A percentile compares a stretch with the other conserved stretches of the same genome.
These are phyloP conservation scores for Hansenula anomala DNA, from an alignment of 1,139 yeast genomes.

Conservation along the genomic window DNA sequence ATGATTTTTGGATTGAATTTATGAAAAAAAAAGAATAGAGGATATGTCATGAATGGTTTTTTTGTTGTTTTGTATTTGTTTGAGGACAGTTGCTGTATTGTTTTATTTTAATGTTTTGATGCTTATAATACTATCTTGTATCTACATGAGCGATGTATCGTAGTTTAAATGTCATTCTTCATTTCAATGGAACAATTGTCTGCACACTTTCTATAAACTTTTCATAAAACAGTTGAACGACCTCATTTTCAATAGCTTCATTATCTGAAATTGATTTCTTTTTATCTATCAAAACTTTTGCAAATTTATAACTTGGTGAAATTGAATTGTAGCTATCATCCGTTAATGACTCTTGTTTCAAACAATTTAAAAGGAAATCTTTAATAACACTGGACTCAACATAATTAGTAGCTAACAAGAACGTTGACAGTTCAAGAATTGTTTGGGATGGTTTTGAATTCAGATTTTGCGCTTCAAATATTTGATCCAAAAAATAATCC, in stretches of 20 bases:
- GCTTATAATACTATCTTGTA: too few relatives aligned
- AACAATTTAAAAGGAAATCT: conserved; percentile 3
- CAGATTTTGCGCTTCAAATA: conserved; percentile 9
- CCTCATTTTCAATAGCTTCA: conserved; percentile 5
- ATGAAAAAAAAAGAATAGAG: neutral
- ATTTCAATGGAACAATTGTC: neutral
- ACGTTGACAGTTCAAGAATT: conserved; percentile 15
- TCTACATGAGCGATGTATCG: too few relatives aligned
- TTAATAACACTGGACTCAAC: conserved; percentile 9
- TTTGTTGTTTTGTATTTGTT: neutral
- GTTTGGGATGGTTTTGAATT: conserved; percentile 12
- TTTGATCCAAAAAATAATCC: conserved; percentile 16
- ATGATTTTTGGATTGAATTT: neutral
- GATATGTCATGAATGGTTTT: neutral
- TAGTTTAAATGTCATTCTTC: too few relatives aligned
- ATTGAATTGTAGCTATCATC: neutral
- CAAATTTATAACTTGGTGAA: conserved; percentile 2
- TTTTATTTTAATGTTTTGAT: too few relatives aligned
- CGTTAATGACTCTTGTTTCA: conserved; percentile 9
- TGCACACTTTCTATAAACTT: conserved; percentile 15
- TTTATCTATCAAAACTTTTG: conserved; percentile 7
- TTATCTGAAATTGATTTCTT: conserved; percentile 2
- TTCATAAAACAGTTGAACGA: conserved; percentile 8
- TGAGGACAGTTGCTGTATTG: too few relatives aligned
- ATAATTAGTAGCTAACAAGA: conserved; percentile 8